Percentiles rank a stretch among this genome's conserved stretches.
Conservation (phyloP, 2,329 filamentous ascomycete genomes). For the Xylariaceae sp. region DNA sequence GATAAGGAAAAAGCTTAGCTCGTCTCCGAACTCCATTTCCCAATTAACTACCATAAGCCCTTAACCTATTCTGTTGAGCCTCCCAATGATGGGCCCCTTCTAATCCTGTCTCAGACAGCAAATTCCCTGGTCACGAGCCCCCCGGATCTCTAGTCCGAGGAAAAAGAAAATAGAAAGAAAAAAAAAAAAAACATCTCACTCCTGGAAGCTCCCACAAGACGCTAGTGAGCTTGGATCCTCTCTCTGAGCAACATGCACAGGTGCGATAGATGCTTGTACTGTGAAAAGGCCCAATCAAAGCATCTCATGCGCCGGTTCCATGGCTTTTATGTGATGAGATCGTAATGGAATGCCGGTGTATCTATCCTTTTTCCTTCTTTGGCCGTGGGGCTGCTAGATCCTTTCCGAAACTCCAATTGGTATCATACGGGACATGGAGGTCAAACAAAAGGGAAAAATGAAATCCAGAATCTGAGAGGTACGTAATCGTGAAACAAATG, state of each 20-base stretch:
- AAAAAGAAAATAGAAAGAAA: conserved; percentile 4
- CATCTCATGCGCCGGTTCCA: conserved; percentile 32
- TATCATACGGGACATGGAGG: conserved; percentile 37
- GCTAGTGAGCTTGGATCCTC: conserved; percentile 5
- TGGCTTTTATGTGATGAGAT: conserved; percentile 15
- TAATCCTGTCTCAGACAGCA: conserved; percentile 9
- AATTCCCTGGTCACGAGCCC: conserved; percentile 9
- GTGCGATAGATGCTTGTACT: conserved; percentile 8
- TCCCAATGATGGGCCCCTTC: conserved; percentile 1
- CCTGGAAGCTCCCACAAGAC: conserved; percentile 1
- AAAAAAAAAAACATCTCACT: background rate
- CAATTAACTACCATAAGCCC: conserved; percentile 7
- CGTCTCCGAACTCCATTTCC: conserved; percentile 24
- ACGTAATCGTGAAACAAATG: conserved; percentile 8
- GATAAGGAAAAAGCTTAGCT: conserved; percentile 14
- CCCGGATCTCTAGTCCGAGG: background rate
- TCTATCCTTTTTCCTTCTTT: conserved; percentile 14
- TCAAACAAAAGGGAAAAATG: conserved; percentile 28
- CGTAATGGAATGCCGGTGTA: conserved; percentile 25
- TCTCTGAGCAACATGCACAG: conserved; percentile 3
- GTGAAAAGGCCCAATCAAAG: conserved; percentile 16
- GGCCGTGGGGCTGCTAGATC: conserved; percentile 40
- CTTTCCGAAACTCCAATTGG: conserved; percentile 42
- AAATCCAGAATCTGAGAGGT: conserved; percentile 2
- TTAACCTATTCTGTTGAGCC: conserved; percentile 10